These are phyloP conservation scores for Nannochloropsis oceanica DNA, from an alignment of 108 stramenopile genomes.

Conservation along the genomic window DNA sequence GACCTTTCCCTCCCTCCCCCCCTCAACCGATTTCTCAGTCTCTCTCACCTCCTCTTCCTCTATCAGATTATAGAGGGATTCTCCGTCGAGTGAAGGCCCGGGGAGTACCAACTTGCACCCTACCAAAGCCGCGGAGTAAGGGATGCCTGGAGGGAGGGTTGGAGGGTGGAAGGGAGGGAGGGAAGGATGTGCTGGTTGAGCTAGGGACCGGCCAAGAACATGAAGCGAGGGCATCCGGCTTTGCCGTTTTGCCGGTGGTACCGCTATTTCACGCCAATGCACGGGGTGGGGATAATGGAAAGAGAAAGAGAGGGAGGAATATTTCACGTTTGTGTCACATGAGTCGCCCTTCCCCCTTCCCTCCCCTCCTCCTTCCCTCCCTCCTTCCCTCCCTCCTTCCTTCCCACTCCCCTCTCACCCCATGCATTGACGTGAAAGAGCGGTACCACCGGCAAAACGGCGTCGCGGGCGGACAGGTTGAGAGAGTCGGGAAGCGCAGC, in stretches of 20 bases:
- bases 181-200: too few species aligned
- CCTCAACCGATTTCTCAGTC: background rate
- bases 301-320: too few species aligned
- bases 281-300: background rate
- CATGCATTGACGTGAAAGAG: background rate
- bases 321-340: too few species aligned
- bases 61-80: background rate
- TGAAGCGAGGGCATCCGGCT: too few species aligned
- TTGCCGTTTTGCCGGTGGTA: background rate
- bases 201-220: too few species aligned
- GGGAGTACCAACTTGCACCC: background rate
- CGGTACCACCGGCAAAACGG: background rate
- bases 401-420: background rate
- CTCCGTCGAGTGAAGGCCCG: background rate
- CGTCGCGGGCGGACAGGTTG: background rate
- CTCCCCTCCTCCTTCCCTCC: too few species aligned
- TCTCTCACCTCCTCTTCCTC: background rate
- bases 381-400: too few species aligned
- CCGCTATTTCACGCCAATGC: background rate
- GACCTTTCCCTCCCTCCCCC: background rate
- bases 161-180: background rate
- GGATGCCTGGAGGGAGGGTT: background rate
- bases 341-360: too few species aligned
- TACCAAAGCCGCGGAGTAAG: background rate
- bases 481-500: background rate